These are phyloP conservation scores for Stylonectria norvegica DNA, from an alignment of 2,329 filamentous ascomycete species.

Conservation along the genomic window DNA sequence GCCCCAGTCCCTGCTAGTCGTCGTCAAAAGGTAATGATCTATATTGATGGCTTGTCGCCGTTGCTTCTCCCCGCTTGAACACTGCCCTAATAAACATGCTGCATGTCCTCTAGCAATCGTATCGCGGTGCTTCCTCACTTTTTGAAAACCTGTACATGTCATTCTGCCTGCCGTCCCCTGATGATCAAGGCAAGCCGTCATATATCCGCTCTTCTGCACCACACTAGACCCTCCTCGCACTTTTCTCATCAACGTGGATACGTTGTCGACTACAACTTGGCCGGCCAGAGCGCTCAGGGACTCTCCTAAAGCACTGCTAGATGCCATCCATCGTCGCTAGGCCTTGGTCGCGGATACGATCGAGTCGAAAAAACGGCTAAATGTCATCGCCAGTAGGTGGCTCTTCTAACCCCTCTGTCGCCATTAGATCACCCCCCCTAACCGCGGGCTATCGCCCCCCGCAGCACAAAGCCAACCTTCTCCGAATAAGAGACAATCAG, in stretches of 20 bases:
- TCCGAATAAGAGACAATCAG: constrained; percentile 72
- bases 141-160: constrained; percentile 21
- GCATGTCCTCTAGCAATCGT: constrained; percentile 15
- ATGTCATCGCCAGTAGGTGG: constrained; percentile 32
- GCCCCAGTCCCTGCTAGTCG: constrained; percentile 20
- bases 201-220: constrained; percentile 13
- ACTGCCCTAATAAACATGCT: no score
- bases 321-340: constrained; percentile 19
- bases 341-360: constrained; percentile 10
- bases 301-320: constrained; percentile 16
- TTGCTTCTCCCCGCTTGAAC: constrained; percentile 15
- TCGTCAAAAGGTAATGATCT: constrained; percentile 13
- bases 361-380: constrained; percentile 25
- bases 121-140: constrained; percentile 12
- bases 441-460: constrained; percentile 11
- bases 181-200: constrained; percentile 25
- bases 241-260: constrained; percentile 2
- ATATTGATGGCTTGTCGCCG: constrained; percentile 21
- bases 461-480: constrained; percentile 40
- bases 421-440: constrained; percentile 1
- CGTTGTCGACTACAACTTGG: constrained; percentile 4
- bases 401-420: constrained; percentile 8
- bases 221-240: constrained; percentile 8
- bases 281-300: constrained; percentile 6
- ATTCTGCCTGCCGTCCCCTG: constrained; percentile 16